Evolutionary conservation across 305 asterid species (phyloP), one percentile per base, ranked within the genome.

Genomic region (Vinca major): DNA sequence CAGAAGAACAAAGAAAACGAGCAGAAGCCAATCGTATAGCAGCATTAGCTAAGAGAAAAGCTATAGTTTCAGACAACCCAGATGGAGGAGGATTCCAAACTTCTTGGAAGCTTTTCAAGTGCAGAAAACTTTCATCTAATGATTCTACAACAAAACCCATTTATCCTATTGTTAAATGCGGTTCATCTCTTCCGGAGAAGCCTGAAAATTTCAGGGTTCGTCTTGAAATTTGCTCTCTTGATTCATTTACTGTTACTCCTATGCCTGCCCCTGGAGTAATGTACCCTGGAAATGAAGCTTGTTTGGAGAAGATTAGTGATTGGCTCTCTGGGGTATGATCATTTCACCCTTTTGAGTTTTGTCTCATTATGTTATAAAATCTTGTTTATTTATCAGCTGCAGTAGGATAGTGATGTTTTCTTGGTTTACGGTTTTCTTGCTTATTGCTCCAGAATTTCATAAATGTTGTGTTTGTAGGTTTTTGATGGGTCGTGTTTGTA

Each of bases 41-140:
- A 0, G 98, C 98, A 62, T 70, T 92, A 13, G 95, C 98, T 70
- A 92, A 90, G 82, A 95, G 97, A 71, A 86, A 87, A 83, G 87
- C 91, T 57, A 72, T 77, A 44, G 68, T 81, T 0, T 61, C 68
- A 16, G 40, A 44, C 7, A n/a, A 43, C 41, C 63, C 68, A 8
- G 4, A 9, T 33, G 56, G 39, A 8, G 4, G 10, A 16, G 56
- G 39, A 33, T 41, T 43, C 61, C 71, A 65, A 5, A 71, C 74
- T 21, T 55, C 70, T 49, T 85, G 88, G 88, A 66, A 67, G 57
- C 85, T 85, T 62, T 78, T 80, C 75, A 90, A 88, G 85, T 92
- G 97, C 86, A 86, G 81, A 64, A 90, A 87, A 79, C 65, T 83
- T 33, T 78, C 79, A 21, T 74, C 81, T 56, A 52, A 55, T 11